Conservation (phyloP, 352 stramenopile genomes). For the Phytophthora colocasiae region DNA sequence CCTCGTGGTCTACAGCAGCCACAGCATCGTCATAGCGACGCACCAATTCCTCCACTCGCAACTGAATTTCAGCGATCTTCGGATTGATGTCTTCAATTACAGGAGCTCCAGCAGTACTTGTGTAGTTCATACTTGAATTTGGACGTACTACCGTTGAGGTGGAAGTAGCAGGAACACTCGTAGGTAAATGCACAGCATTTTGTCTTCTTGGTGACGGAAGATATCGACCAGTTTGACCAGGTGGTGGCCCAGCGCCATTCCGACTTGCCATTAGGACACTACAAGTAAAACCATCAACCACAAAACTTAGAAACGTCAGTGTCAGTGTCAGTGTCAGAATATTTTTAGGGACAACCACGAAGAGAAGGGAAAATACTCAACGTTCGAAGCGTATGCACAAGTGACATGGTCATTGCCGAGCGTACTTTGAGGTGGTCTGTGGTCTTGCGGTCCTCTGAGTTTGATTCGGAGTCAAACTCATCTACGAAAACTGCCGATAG, state of each 20-base stretch:
- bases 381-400: slow-evolving; percentile 20
- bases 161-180: slow-evolving; percentile 14
- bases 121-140: slow-evolving; percentile 7
- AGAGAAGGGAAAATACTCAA: not conserved
- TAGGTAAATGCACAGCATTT: slow-evolving; percentile 13
- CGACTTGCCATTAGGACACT: slow-evolving; percentile 24
- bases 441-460: slow-evolving; percentile 34
- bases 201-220: slow-evolving; percentile 26
- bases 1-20: slow-evolving; percentile 18
- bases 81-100: slow-evolving; percentile 34
- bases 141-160: not conserved
- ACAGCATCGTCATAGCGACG: slow-evolving; percentile 67
- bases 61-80: slow-evolving; percentile 73
- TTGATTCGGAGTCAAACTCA: slow-evolving; percentile 4
- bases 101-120: slow-evolving; percentile 9
- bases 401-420: slow-evolving; percentile 37
- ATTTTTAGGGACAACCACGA: slow-evolving; percentile 31
- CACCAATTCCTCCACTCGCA: slow-evolving; percentile 71
- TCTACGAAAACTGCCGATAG: slow-evolving; percentile 27
- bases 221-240: slow-evolving; percentile 22
- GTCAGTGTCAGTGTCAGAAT: slow-evolving; percentile 9
- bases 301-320: slow-evolving; percentile 17
- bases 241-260: slow-evolving; percentile 13
- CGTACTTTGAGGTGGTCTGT: slow-evolving; percentile 32
- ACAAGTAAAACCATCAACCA: slow-evolving; percentile 3